Evolutionary conservation across 176 grass and related monocot genomes (phyloP).

Genomic region (Bolboschoenus planiculmis): DNA sequence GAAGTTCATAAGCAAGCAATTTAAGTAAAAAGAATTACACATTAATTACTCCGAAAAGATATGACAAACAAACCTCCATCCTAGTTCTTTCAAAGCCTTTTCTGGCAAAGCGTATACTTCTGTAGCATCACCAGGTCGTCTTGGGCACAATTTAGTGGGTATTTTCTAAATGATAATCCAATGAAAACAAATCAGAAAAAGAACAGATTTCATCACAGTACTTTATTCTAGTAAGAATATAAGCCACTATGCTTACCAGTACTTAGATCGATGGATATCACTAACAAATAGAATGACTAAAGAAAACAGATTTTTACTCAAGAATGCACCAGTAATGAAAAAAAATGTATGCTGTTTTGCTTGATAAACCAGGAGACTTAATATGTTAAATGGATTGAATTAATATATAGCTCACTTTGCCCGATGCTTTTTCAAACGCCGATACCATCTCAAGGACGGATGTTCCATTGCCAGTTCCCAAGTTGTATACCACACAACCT

Average conservation of each 20-base stretch:
- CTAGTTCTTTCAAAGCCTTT: constrained; percentile 31
- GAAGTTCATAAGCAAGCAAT: background rate
- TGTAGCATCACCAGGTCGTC: constrained; percentile 28
- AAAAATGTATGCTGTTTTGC: too few relatives aligned
- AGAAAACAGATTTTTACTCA: too few relatives aligned
- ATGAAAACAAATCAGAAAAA: background rate
- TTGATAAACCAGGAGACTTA: too few relatives aligned
- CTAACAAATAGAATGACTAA: too few relatives aligned
- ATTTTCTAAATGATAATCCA: constrained; percentile 23
- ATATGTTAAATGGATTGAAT: too few relatives aligned
- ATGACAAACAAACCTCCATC: constrained; percentile 22
- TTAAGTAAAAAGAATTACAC: background rate
- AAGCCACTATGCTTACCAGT: background rate
- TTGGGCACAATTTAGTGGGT: constrained; percentile 19
- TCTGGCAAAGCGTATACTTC: constrained; percentile 21
- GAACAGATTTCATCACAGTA: background rate
- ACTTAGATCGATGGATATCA: too few relatives aligned
- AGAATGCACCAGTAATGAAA: too few relatives aligned
- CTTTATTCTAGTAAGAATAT: background rate
- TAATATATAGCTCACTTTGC: constrained; percentile 11
- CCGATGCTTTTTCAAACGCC: constrained; percentile 22
- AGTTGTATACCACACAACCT: constrained; percentile 26
- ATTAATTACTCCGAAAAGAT: background rate
- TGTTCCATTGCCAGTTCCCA: constrained; percentile 23
- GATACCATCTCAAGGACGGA: constrained; percentile 27